Base-by-base conservation (phyloP, 345 rosid species). In the Euphorbia lathyris region DNA sequence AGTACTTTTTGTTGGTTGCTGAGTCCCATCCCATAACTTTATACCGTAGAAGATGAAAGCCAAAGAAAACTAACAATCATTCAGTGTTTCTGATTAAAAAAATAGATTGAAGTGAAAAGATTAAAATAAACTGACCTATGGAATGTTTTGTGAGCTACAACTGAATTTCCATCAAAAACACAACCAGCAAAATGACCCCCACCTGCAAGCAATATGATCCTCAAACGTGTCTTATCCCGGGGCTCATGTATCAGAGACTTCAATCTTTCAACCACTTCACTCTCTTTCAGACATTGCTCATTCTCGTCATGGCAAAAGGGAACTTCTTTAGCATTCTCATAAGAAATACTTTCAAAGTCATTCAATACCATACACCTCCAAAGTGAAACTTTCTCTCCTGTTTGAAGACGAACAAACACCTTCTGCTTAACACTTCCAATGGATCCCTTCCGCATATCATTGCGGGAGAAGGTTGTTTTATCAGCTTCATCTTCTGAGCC, bases 401-500 rank as follows among this genome's bases (percentile, higher is more conserved):
- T 85, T 66, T 69, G 82, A 74, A 92, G 97, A 66, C 76, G 79
- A 29, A 88, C 38, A 71, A 85, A 88, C 7, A 95, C 70, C 69
- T 95, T 95, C 84, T 83, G 83, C 85, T 78, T 83, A 67, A 68
- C 53, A 69, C 72, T 76, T 55, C 55, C 81, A 64, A 60, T 65
- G 13, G 48, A 67, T 25, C 86, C 82, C 86, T 67, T 82, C 9
- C 50, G 67, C 4, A 47, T 52, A 77, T 80, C 84, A 72, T 62
- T 58, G 7, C 51, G 78, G 60, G 63, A 26, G 3, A 57, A 11
- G 55, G 81, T 34, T 63, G 73, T 82, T 16, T 64, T 68, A 16
- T 87, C 93, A 45, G 76, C 70, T 83, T 95, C 99, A 85, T 95
- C 98, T 78, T 95, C 99, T 7, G 97, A 94, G 55, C 98, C 98